phyloP scores from a whole-genome alignment of 129 eudicot genomes.

The Smallanthus sonchifolius region DNA sequence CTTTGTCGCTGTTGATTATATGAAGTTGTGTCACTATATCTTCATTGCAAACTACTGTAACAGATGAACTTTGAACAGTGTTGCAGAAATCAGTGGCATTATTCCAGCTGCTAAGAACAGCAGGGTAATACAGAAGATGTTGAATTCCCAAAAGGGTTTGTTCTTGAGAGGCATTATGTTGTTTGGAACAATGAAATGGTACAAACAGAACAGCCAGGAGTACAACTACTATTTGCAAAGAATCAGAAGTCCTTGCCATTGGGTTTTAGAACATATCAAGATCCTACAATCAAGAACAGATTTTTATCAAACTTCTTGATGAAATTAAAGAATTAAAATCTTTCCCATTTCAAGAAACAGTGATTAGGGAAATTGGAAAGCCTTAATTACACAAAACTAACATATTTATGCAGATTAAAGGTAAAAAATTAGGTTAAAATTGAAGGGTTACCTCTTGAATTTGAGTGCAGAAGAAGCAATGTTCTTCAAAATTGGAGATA shows the following conservation, averaged over 20 bases:
- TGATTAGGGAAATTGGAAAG: constrained; percentile 7
- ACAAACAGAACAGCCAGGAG: constrained; percentile 32
- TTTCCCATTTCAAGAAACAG: constrained; percentile 15
- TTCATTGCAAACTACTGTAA: constrained; percentile 77
- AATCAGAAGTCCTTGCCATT: constrained; percentile 32
- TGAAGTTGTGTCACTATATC: constrained; percentile 75
- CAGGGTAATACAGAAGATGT: constrained; percentile 51
- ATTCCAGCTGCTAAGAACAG: constrained; percentile 52
- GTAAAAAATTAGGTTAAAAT: background rate
- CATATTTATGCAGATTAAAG: constrained; percentile 3
- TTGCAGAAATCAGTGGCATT: constrained; percentile 64
- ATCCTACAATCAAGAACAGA: constrained; percentile 22
- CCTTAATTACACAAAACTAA: background rate
- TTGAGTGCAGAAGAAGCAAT: constrained; percentile 29
- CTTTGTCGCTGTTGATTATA: constrained; percentile 39
- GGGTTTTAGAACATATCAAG: constrained; percentile 8
- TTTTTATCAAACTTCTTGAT: constrained; percentile 10
- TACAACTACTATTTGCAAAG: constrained; percentile 15
- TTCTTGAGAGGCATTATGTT: constrained; percentile 51
- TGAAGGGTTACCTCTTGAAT: constrained; percentile 31
- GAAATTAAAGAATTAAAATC: constrained; percentile 10
- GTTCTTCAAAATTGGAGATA: constrained; percentile 24
- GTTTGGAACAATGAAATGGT: constrained; percentile 32
- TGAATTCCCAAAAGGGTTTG: constrained; percentile 62
- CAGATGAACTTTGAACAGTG: constrained; percentile 42